Evolutionary conservation across 1,139 yeast genomes (phyloP).

Genomic region (Nakaseomyces nivariensis): DNA sequence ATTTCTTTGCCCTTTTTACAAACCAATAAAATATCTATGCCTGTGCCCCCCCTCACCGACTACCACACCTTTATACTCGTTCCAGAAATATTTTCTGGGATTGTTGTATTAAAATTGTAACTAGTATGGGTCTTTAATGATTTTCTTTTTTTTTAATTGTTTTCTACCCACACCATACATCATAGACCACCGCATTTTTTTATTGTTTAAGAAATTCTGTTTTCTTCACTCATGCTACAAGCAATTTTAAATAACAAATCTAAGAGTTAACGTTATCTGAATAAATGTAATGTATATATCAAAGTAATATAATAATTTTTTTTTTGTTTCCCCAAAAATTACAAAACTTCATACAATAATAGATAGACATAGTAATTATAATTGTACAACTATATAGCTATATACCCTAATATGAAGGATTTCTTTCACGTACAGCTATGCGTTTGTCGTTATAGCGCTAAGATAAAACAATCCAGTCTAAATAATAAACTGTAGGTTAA

Average conservation of each 20-base stretch:
- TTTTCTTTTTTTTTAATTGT: background rate
- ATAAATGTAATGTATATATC: slow-evolving; percentile 1
- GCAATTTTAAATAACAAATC: background rate
- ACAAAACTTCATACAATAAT: background rate
- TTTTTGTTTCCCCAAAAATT: background rate
- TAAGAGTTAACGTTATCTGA: background rate
- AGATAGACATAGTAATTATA: background rate
- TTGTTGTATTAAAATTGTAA: background rate
- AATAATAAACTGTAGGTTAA: slow-evolving; percentile 50
- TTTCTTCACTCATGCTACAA: background rate
- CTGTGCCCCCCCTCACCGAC: background rate
- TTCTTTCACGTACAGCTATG: background rate
- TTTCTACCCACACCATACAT: background rate
- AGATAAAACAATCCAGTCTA: slow-evolving; percentile 3
- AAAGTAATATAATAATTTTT: background rate
- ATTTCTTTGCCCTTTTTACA: too few relatives aligned
- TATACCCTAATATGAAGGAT: too few relatives aligned
- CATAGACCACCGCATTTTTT: slow-evolving; percentile 1
- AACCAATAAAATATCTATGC: background rate
- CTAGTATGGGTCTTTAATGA: background rate
- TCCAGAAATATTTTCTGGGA: background rate
- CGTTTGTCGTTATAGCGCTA: background rate
- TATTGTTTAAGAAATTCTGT: background rate
- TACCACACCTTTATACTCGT: background rate
- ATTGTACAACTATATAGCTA: too few relatives aligned